Conservation (phyloP, 805 yeast species). For the Wickerhamomyces queroliae region DNA sequence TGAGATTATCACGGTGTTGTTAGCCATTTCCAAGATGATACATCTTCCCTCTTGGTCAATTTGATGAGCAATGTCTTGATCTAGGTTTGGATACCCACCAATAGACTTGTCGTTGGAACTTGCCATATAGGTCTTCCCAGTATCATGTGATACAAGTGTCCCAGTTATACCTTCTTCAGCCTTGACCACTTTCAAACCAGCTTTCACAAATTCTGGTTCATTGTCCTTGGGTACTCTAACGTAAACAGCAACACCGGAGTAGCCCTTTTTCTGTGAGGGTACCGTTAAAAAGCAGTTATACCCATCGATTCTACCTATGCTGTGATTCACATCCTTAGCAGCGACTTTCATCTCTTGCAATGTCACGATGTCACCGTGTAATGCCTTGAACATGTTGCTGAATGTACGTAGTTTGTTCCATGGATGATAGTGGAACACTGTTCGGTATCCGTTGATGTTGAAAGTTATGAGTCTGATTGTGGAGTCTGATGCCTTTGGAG, state of each 20-base stretch:
- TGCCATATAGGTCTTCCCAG: conserved; percentile 15
- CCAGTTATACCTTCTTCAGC: conserved; percentile 97
- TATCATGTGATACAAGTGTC: conserved; percentile 22
- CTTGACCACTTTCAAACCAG: conserved; percentile 46
- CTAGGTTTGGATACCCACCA: conserved; percentile 64
- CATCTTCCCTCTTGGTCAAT: conserved; percentile 86
- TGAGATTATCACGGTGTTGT: conserved; percentile 53
- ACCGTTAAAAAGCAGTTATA: conserved; percentile 64
- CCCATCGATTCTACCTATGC: conserved; percentile 45
- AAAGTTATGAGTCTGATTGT: conserved; percentile 61
- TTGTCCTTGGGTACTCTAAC: conserved; percentile 43
- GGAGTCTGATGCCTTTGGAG: conserved; percentile 2
- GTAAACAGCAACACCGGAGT: conserved; percentile 88
- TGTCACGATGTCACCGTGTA: conserved; percentile 74
- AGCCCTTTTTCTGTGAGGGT: conserved; percentile 70
- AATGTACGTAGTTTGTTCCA: conserved; percentile 51
- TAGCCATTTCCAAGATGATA: conserved; percentile 65
- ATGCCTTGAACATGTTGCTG: conserved; percentile 37
- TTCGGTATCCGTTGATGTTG: conserved; percentile 81
- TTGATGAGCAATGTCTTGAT: conserved; percentile 30
- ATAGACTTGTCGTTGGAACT: conserved; percentile 35
- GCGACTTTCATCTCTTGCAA: conserved; percentile 82
- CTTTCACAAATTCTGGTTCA: conserved; percentile 32
- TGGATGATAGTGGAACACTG: conserved; percentile 77
- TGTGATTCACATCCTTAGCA: conserved; percentile 37